These are phyloP conservation scores for Hyphodiscus sp. DNA, from an alignment of 2,329 filamentous ascomycete species.

Conservation along the genomic window DNA sequence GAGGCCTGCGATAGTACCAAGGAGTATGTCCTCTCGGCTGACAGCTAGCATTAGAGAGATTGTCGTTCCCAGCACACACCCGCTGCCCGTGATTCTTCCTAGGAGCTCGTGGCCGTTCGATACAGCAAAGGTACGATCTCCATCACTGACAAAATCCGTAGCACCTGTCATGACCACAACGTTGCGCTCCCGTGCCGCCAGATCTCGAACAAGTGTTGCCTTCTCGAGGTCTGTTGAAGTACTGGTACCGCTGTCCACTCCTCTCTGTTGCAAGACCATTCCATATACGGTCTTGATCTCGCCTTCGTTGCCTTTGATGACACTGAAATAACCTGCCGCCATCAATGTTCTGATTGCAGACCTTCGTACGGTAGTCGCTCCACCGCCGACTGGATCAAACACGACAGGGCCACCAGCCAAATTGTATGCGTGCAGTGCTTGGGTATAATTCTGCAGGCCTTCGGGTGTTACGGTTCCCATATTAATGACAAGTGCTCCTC, in stretches of 20 bases:
- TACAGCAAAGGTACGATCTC: slow-evolving; percentile 58
- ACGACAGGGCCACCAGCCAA: slow-evolving; percentile 66
- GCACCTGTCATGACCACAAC: slow-evolving; percentile 78
- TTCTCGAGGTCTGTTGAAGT: slow-evolving; percentile 47
- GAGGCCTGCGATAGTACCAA: slow-evolving; percentile 65
- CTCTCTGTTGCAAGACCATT: slow-evolving; percentile 58
- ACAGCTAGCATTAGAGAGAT: slow-evolving; percentile 70
- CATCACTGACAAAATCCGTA: slow-evolving; percentile 73
- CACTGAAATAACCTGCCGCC: slow-evolving; percentile 66
- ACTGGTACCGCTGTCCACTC: slow-evolving; percentile 71
- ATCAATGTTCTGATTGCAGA: slow-evolving; percentile 66
- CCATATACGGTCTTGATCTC: slow-evolving; percentile 74
- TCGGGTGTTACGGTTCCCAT: slow-evolving; percentile 88
- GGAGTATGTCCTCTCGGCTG: slow-evolving; percentile 55
- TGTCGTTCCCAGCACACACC: slow-evolving; percentile 78
- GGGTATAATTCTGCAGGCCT: slow-evolving; percentile 62
- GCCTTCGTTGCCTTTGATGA: slow-evolving; percentile 92
- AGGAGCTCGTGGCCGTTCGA: slow-evolving; percentile 71
- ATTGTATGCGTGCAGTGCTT: slow-evolving; percentile 79
- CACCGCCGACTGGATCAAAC: slow-evolving; percentile 85
- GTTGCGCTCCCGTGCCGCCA: slow-evolving; percentile 63
- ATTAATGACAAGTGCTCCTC: slow-evolving; percentile 80
- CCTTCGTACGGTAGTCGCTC: slow-evolving; percentile 69
- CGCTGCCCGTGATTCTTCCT: slow-evolving; percentile 68
- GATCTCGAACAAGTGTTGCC: slow-evolving; percentile 52